Percentiles rank a stretch among this genome's conserved stretches.
These are phyloP conservation scores for Fusarium sp. DNA, from an alignment of 2,329 filamentous ascomycete genomes.

Conservation along the genomic window DNA sequence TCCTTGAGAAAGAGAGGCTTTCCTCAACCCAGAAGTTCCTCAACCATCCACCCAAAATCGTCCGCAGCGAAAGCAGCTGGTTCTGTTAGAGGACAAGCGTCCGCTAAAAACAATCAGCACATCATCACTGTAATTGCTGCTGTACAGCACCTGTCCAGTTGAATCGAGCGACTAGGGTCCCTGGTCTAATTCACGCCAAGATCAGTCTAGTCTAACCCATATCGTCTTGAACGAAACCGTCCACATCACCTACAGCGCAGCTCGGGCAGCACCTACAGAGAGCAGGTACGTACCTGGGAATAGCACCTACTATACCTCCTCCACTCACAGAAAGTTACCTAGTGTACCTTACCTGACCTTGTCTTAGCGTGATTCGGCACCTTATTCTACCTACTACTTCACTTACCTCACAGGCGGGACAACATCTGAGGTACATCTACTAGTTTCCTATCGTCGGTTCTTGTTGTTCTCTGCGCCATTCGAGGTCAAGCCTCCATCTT, in stretches of 20 bases:
- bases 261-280: neutral
- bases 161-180: constrained; percentile 17
- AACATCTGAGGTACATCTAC: neutral
- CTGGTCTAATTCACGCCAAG: constrained; percentile 32
- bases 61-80: constrained; percentile 1
- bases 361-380: constrained; percentile 29
- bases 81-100: neutral
- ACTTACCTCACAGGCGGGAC: neutral
- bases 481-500: too few relatives aligned
- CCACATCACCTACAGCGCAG: constrained; percentile 4
- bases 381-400: constrained; percentile 13
- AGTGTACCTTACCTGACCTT: constrained; percentile 18
- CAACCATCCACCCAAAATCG: neutral
- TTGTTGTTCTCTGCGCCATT: neutral
- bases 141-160: neutral
- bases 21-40: neutral
- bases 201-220: constrained; percentile 20
- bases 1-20: neutral
- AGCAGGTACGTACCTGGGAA: constrained; percentile 20
- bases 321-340: neutral
- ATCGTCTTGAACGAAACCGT: constrained; percentile 39
- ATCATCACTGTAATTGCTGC: neutral
- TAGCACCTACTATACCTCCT: constrained; percentile 13
- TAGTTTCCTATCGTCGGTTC: neutral
- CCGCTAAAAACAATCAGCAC: constrained; percentile 1